A percentile compares a stretch with the other conserved stretches of the same genome.
Conservation (phyloP, 768 basidiomycete genomes). For the Psilocybe cyanescens region DNA sequence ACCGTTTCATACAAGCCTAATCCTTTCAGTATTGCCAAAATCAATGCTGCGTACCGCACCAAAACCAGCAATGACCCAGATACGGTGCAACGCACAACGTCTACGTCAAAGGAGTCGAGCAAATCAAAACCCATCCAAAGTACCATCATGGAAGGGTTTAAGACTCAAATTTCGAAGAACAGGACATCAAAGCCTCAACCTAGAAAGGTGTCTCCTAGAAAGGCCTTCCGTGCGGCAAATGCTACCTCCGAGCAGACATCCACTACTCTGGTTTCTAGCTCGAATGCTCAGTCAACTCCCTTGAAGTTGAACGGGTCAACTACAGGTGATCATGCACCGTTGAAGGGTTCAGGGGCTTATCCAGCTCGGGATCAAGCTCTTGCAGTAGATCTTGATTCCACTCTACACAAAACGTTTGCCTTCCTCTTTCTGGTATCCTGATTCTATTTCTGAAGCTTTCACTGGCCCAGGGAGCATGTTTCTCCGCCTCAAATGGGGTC, state of each 20-base stretch:
- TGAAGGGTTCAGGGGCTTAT: too few species aligned
- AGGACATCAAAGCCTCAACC: neutral
- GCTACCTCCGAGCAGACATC: neutral
- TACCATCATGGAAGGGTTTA: slow-evolving; percentile 50
- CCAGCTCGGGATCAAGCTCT: too few species aligned
- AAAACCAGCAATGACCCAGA: neutral
- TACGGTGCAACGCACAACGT: neutral
- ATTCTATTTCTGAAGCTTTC: neutral
- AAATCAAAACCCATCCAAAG: slow-evolving; percentile 12
- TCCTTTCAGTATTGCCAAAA: slow-evolving; percentile 81
- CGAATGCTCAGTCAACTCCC: neutral
- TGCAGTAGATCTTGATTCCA: neutral
- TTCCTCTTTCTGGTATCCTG: neutral
- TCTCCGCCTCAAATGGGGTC: neutral
- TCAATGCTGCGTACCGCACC: slow-evolving; percentile 67
- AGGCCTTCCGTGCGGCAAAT: neutral
- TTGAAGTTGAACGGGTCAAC: neutral
- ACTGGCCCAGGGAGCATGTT: neutral
- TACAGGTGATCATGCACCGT: too few species aligned
- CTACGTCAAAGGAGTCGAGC: neutral
- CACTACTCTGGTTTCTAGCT: neutral
- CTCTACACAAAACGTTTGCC: neutral
- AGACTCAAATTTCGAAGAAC: slow-evolving; percentile 37
- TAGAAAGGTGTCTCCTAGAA: neutral
- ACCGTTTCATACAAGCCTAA: slow-evolving; percentile 70